A percentile compares a stretch with the other conserved stretches of the same genome.
Conservation (phyloP, 345 rosid genomes). For the Gossypium mustelinum region DNA sequence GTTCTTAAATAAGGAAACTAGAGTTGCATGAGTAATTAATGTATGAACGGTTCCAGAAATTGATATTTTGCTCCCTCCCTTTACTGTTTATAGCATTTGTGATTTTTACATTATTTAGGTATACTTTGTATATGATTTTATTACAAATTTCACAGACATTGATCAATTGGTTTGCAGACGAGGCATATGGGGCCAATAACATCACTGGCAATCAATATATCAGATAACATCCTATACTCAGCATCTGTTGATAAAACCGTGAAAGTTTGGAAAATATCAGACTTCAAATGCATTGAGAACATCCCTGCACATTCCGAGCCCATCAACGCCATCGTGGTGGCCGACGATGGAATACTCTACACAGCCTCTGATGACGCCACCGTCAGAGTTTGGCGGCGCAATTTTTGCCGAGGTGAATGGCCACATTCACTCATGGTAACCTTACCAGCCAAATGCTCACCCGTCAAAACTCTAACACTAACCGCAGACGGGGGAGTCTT, state of each 20-base stretch:
- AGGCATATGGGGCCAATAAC: conserved; percentile 50
- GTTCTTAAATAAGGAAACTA: background rate
- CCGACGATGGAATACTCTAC: conserved; percentile 42
- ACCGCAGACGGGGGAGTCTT: conserved; percentile 29
- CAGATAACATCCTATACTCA: conserved; percentile 48
- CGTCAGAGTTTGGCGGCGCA: conserved; percentile 41
- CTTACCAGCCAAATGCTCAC: conserved; percentile 44
- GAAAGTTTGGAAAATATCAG: conserved; percentile 52
- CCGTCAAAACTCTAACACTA: conserved; percentile 43
- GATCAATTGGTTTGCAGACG: conserved; percentile 17
- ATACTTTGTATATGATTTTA: background rate
- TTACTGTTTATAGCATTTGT: no score
- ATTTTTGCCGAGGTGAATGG: conserved; percentile 27
- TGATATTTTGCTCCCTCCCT: no score
- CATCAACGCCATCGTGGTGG: conserved; percentile 36
- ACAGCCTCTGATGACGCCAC: conserved; percentile 58
- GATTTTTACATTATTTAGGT: no score
- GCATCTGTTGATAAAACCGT: conserved; percentile 47
- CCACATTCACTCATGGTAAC: conserved; percentile 39
- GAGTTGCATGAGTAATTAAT: no score
- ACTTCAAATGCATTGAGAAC: conserved; percentile 52
- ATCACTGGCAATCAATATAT: conserved; percentile 39
- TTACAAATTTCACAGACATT: background rate
- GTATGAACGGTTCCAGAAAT: no score
- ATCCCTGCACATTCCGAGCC: conserved; percentile 47